Evolutionary conservation across 305 asterid species (phyloP), one percentile per base, ranked within the genome.

Genomic region (Fraxinus ornus): DNA sequence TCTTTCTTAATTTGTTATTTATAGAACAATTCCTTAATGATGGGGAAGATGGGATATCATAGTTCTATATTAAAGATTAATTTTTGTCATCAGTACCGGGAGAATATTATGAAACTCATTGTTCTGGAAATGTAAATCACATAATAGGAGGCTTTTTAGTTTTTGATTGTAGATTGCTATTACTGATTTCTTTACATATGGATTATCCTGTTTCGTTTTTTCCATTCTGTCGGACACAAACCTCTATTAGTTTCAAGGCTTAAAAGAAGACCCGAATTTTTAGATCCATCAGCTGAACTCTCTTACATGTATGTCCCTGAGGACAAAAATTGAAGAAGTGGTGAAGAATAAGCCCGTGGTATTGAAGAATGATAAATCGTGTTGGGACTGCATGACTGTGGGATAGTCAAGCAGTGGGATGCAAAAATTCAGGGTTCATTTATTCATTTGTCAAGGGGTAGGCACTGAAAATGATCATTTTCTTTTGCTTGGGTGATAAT

Each of bases 121-220:
- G 60, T 79, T 71, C 84, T 62, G 66, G 78, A 88, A 80, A 36
- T 88, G 90, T 84, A 83, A 76, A 82, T 82, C 81, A 30, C 44
- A 68, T 78, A 66, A 7, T 26, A 0, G 21, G 17, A 12, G 39
- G 32, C 41, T 26, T 5, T 30, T 68, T 26, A 15, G 32, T 55
- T 55, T 26, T 70, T 30, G 10, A 70, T 30, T 30, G 39, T 30
- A 70, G 75, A 70, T 30, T 70, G 75, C 21, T 70, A 6, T 62
- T 62, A 21, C 13, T 30, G 37, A 15, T 30, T 26, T 30, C 39
- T 70, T 70, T 28, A 70, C 75, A 70, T 70, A 70, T 12, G 37
- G 22, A 28, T 70, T 70, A 26, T 15, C 21, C 37, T 70, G 75
- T 70, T 70, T 70, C 3, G 3, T 28, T 30, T 70, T 28, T 70